phyloP scores from a whole-genome alignment of 2,329 filamentous ascomycete species.

The Dendryphion nanum region DNA sequence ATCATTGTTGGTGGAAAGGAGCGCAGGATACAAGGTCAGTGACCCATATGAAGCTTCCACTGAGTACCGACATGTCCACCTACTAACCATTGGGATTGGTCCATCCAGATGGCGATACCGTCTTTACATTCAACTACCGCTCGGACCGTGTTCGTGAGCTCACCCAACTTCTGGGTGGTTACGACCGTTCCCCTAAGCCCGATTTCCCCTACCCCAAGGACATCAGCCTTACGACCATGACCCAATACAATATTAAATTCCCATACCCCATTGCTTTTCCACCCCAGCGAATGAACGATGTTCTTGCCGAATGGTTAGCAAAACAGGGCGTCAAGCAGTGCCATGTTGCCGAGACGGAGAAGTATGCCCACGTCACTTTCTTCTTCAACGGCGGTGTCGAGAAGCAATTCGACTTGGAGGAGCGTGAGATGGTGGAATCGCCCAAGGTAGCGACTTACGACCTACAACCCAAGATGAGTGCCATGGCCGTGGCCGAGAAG shows the following conservation, averaged over 20 bases:
- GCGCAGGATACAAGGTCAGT: conserved; percentile 74
- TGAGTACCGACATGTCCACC: conserved; percentile 28
- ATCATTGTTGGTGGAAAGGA: conserved; percentile 91
- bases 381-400: conserved; percentile 99
- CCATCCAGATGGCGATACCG: conserved; percentile 74
- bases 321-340: conserved; percentile 90
- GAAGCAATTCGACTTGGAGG: conserved; percentile 90
- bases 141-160: conserved; percentile 96
- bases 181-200: conserved; percentile 85
- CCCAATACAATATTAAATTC: conserved; percentile 94
- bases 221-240: conserved; percentile 90
- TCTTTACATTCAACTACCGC: conserved; percentile 99
- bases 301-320: conserved; percentile 94
- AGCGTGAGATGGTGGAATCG: conserved; percentile 88
- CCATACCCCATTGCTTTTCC: conserved; percentile 90
- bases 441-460: conserved; percentile 97
- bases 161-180: conserved; percentile 86
- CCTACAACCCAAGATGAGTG: conserved; percentile 92
- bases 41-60: no score
- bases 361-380: conserved; percentile 99
- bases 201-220: conserved; percentile 95
- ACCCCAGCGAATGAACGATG: conserved; percentile 94
- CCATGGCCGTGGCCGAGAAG: conserved; percentile 83
- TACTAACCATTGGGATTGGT: conserved; percentile 21
- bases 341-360: conserved; percentile 97